These are phyloP conservation scores for Paraleonurus japonicus DNA, from an alignment of 257 asterid species.

Conservation along the genomic window DNA sequence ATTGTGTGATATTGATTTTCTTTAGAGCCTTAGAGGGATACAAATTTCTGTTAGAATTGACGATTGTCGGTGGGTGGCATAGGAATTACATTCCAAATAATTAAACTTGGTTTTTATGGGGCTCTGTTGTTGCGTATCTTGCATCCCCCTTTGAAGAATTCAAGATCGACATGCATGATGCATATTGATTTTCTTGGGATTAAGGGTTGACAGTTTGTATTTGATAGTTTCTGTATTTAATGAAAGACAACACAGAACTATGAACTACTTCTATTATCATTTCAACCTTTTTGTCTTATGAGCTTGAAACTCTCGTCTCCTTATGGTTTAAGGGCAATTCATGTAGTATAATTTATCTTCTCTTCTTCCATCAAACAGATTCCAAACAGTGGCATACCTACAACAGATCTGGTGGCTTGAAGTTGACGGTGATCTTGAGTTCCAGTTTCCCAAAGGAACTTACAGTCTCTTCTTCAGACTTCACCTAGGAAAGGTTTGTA, in stretches of 20 bases:
- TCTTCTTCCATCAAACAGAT: constrained; percentile 37
- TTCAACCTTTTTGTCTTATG: not conserved
- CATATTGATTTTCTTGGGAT: not conserved
- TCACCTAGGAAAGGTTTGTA: constrained; percentile 58
- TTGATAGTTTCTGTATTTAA: not conserved
- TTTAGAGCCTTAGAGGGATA: not conserved
- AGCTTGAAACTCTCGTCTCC: not conserved
- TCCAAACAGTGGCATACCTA: constrained; percentile 72
- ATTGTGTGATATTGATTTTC: not conserved
- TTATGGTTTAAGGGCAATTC: not conserved
- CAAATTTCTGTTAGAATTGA: not conserved
- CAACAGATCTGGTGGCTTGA: constrained; percentile 96
- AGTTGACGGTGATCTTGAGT: constrained; percentile 70
- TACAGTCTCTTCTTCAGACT: constrained; percentile 81
- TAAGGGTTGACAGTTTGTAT: not conserved
- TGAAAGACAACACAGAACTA: not conserved
- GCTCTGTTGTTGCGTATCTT: not conserved
- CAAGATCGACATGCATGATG: not conserved
- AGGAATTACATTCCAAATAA: not conserved
- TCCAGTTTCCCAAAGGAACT: constrained; percentile 61
- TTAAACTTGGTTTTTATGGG: not conserved
- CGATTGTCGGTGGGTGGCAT: not conserved
- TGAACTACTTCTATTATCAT: not conserved
- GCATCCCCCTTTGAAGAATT: not conserved
- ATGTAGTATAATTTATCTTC: not conserved